Base-by-base conservation (phyloP, 2,329 filamentous ascomycete genomes). In the Polychaeton citri region DNA sequence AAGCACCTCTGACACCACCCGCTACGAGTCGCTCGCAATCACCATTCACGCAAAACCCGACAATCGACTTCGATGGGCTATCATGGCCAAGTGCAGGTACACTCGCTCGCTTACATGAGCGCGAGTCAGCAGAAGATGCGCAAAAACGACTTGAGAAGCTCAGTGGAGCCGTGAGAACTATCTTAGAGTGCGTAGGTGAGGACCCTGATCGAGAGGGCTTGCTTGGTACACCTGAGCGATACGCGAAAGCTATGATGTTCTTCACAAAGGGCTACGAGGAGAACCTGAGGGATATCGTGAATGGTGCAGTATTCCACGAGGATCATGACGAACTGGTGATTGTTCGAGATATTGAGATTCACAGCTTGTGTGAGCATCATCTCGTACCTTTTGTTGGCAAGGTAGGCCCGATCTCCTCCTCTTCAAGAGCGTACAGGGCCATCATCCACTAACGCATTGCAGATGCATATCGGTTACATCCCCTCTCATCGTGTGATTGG, bases 401-500 rank as follows among this genome's bases (percentile, higher is more conserved):
- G 74, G 84, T 87, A 66, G 15, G 49, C 34, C 15, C 19, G 24
- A 9, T 15, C n/a, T 17, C 7, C 5, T 15, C 8, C 35, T 32
- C 3, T 15, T 20, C 5, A 10, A 7, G 30, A 9, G 3, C 18
- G 5, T n/a, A 17, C 15, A 16, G 13, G 12, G 30, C 12, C 12
- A 4, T 17, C 5, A 4, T 16, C 10, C 10, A 16, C 30, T 32
- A 17, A 32, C 30, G 13, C 16, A 24, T 20, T 4, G 30, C 47
- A 92, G 84, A 96, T 98, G 84, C 90, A 98, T 63, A 96, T 98
- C 50, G 90, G 87, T 39, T 98, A 98, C 62, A 96, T 98, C 44
- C 90, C 90, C 19, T 77, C 79, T 52, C 76, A 86, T 55, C 78
- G 87, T 40, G 87, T 98, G 35, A 85, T 98, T 43, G 90, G 90